Percentiles rank a stretch among this genome's conserved stretches.
phyloP scores from a whole-genome alignment of 106 monocot genomes.

The Allium sativum region DNA sequence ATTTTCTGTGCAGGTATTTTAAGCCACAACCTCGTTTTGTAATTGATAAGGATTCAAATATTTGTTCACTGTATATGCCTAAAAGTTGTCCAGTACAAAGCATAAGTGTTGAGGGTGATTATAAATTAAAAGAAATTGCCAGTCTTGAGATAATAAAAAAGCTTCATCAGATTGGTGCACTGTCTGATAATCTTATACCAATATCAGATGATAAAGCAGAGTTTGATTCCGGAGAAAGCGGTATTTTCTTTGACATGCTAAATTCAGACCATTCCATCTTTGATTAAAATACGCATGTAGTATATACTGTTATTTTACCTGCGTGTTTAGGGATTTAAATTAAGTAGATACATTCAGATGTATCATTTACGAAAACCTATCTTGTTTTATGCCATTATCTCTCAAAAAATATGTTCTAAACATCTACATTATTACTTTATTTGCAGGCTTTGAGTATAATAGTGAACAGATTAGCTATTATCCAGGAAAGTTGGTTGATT shows the following conservation, averaged over 20 bases:
- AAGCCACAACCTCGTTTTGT: conserved; percentile 45
- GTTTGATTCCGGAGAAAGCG: conserved; percentile 17
- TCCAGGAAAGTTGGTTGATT: conserved; percentile 39
- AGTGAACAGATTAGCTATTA: conserved; percentile 34
- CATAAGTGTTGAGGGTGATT: conserved; percentile 23
- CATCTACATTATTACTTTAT: too few species aligned
- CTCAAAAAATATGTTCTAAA: too few species aligned
- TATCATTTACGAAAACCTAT: too few species aligned
- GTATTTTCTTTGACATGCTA: conserved; percentile 3
- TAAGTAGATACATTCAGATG: too few species aligned
- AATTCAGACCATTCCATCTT: too few species aligned
- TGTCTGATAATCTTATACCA: conserved; percentile 50
- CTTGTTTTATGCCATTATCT: too few species aligned
- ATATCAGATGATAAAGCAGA: conserved; percentile 18
- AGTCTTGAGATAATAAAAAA: conserved; percentile 54
- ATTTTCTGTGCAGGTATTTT: conserved; percentile 31
- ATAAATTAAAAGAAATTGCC: conserved; percentile 28
- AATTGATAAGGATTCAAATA: conserved; percentile 23
- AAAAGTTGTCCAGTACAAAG: conserved; percentile 33
- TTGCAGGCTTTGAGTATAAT: conserved; percentile 12
- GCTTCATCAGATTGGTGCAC: conserved; percentile 42
- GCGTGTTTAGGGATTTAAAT: too few species aligned
- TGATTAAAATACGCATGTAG: too few species aligned
- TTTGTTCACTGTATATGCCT: conserved; percentile 36
- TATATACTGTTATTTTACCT: too few species aligned